Evolutionary conservation across 31 red algal species (phyloP).

Genomic region (Bonnemaisonia californica): DNA sequence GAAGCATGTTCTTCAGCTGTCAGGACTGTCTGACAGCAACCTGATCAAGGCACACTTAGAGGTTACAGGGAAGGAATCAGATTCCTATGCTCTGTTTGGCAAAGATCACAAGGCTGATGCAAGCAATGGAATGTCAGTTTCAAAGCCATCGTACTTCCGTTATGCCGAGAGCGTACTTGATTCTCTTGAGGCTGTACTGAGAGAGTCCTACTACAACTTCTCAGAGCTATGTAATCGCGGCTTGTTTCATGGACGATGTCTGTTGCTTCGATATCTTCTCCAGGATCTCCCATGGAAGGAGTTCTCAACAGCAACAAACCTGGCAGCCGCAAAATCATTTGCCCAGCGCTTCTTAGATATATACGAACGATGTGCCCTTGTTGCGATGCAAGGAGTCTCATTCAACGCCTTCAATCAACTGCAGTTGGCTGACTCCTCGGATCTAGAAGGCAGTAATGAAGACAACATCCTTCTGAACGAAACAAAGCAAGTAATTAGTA

Average conservation of each 20-base stretch:
- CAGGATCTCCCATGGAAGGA: conserved; percentile 54
- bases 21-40: neutral
- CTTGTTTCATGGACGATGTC: conserved; percentile 49
- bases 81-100: neutral
- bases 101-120: neutral
- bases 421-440: neutral
- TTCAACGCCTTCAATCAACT: conserved; percentile 10
- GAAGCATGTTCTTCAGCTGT: conserved; percentile 19
- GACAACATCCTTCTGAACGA: conserved; percentile 43
- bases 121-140: neutral
- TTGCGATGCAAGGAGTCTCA: conserved; percentile 42
- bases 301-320: neutral
- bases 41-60: neutral
- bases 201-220: conserved; percentile 7
- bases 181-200: conserved; percentile 33
- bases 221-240: conserved; percentile 25
- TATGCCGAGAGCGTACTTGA: conserved; percentile 23
- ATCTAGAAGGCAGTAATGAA: neutral
- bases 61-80: neutral
- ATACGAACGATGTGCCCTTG: conserved; percentile 11
- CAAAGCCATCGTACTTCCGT: neutral
- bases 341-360: conserved; percentile 24
- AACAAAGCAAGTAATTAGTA: conserved; percentile 42
- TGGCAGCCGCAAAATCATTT: neutral
- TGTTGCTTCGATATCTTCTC: conserved; percentile 40